Evolutionary conservation across 2,329 filamentous ascomycete genomes (phyloP), one percentile per base, ranked within the genome.

Genomic region (Ambrosiella cleistominuta): DNA sequence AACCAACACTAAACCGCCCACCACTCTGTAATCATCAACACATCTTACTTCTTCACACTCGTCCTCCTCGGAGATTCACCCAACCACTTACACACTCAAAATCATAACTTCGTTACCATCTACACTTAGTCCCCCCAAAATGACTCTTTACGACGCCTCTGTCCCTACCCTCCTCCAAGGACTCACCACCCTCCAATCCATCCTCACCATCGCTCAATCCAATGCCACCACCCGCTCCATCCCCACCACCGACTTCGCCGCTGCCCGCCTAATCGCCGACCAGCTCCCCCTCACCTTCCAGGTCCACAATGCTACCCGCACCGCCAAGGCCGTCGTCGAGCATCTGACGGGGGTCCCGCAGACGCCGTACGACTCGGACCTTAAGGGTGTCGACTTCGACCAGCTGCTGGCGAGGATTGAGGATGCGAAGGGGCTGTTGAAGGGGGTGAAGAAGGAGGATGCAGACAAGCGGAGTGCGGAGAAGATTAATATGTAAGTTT

Each of bases 211-310:
- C 15, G 50, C 50, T 35, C 9, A 12, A 12, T 19, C 50, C 27
- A 53, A 53, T 11, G 50, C 50, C 15, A 37, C 50, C 12, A 13
- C 27, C 27, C 50, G 50, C 50, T 36, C 27, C 36, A 53, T 53
- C 27, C n/a, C 27, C 27, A 53, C 50, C 70, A 2, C 50, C 53
- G 58, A 55, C 38, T 38, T 55, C 9, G 53, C 40, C 19, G 36
- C 37, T 3, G 64, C 65, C 15, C 60, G 63, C 5, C 64, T 72
- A 1, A 50, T 59, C 39, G 64, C 65, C 1, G 70, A 70, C 64
- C 71, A 71, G 66, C 62, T 64, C 11, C 67, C 68, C 9, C 64
- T 72, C 15, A 61, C 53, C 36, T 68, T 68, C 63, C 69, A 72
- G 57, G 62, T 72, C 7, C 65, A 67, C 57, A 63, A 63, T 15